Evolutionary conservation across 805 yeast species (phyloP).

Genomic region (Candida andamanensis): DNA sequence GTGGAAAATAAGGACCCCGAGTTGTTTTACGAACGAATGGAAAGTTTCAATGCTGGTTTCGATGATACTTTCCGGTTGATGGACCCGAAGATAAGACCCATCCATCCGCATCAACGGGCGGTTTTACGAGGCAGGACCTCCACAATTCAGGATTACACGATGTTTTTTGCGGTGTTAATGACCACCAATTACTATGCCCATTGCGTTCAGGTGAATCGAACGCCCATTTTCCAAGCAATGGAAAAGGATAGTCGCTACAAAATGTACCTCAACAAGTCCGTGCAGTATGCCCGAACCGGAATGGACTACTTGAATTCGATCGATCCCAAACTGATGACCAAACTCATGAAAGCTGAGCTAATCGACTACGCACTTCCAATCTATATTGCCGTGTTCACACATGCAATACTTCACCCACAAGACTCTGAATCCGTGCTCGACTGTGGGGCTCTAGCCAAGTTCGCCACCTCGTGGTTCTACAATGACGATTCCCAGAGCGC

Average conservation of each 20-base stretch:
- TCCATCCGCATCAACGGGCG: too few species aligned
- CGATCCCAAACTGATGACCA: slow-evolving; percentile 11
- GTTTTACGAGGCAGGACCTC: too few species aligned
- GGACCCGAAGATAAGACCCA: too few species aligned
- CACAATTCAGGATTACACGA: background rate
- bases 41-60: background rate
- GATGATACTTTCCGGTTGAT: too few species aligned
- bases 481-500: background rate
- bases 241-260: slow-evolving; percentile 12
- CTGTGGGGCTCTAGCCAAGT: slow-evolving; percentile 18
- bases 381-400: slow-evolving; percentile 18
- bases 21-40: slow-evolving; percentile 11
- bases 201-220: slow-evolving; percentile 21
- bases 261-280: slow-evolving; percentile 16
- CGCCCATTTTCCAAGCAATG: slow-evolving; percentile 17
- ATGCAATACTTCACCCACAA: slow-evolving; percentile 17
- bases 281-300: slow-evolving; percentile 25
- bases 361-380: slow-evolving; percentile 20
- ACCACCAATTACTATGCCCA: slow-evolving; percentile 17
- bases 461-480: slow-evolving; percentile 12
- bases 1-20: slow-evolving; percentile 9
- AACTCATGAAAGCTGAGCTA: slow-evolving; percentile 16
- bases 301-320: slow-evolving; percentile 14
- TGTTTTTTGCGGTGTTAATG: background rate
- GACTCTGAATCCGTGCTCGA: slow-evolving; percentile 10